Evolutionary conservation across 2,329 filamentous ascomycete species (phyloP), one percentile per base, ranked within the genome.

Genomic region (Calonectria pseudoreteaudii): DNA sequence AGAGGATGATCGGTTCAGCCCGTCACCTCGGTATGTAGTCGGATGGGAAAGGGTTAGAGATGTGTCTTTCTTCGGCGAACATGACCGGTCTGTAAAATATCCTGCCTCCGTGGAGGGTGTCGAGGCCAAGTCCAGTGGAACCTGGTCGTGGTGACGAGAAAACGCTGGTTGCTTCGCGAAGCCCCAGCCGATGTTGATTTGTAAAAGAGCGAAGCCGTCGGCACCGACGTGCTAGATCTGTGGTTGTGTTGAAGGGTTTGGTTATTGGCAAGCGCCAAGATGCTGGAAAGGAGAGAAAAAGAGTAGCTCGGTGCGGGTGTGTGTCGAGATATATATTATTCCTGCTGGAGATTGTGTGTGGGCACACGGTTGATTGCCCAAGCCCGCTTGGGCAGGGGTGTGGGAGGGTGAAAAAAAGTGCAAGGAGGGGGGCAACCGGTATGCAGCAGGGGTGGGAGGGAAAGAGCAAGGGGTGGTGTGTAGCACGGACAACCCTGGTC

Each of bases 11-110:
- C 71, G 84, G 85, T 84, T 84, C 86, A 82, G 83, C 86, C 86
- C 84, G 89, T 91, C 90, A 91, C 89, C 90, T 90, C 87, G 88
- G 88, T 90, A 89, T 90, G 87, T 89, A 87, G 86, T 90, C 88
- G 89, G 88, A 88, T 83, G 88, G 88, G 87, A 87, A 88, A 87
- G 86, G 88, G 85, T 87, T 88, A 84, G 85, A 87, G 84, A 84
- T 86, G 81, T 85, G 86, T 88, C 85, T 88, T 88, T 86, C 86
- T 87, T 86, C 86, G 85, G 87, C 87, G 84, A 89, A 91, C 90
- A 91, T 91, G 84, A 85, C 84, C 82, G 83, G 84, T 84, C 80
- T 83, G 77, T 77, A 71, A 74, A 74, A 73, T 75, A 78, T 78
- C 72, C 83, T 85, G 85, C 83, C 82, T 84, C 81, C 72, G 75